Conservation (phyloP, 306 rosid species). For the Vigna hirtella region DNA sequence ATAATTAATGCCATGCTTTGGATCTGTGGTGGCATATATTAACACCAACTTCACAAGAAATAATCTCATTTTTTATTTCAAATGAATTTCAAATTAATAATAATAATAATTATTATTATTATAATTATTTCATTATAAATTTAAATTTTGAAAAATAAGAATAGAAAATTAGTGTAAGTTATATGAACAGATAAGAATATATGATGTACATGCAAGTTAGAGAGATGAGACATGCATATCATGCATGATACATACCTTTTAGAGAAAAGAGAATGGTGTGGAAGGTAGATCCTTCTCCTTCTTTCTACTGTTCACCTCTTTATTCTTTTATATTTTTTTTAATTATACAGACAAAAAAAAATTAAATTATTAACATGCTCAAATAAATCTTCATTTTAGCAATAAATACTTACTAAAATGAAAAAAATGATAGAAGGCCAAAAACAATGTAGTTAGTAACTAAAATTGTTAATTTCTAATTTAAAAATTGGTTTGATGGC, state of each 20-base stretch:
- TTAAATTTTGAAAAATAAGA: conserved; percentile 1
- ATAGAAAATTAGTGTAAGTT: background rate
- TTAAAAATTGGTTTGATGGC: background rate
- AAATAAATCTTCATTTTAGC: no score
- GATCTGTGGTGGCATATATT: conserved; percentile 44
- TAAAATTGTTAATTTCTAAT: background rate
- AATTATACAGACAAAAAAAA: background rate
- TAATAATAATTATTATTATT: no score
- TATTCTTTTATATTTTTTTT: background rate
- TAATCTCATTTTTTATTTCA: background rate
- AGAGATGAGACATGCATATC: no score
- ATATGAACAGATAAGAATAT: no score
- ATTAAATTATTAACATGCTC: no score
- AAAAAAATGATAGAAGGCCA: background rate
- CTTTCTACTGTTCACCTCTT: conserved; percentile 1
- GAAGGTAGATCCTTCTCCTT: conserved; percentile 19
- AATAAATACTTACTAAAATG: background rate
- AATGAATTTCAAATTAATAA: conserved; percentile 8
- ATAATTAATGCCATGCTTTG: conserved; percentile 4
- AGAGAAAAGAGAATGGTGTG: background rate
- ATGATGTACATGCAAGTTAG: no score
- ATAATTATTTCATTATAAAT: background rate
- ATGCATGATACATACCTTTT: conserved; percentile 8
- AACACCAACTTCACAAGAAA: conserved; percentile 25
- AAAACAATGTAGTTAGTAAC: background rate